Conservation (phyloP, 768 basidiomycete genomes). For the Mycena maculata region DNA sequence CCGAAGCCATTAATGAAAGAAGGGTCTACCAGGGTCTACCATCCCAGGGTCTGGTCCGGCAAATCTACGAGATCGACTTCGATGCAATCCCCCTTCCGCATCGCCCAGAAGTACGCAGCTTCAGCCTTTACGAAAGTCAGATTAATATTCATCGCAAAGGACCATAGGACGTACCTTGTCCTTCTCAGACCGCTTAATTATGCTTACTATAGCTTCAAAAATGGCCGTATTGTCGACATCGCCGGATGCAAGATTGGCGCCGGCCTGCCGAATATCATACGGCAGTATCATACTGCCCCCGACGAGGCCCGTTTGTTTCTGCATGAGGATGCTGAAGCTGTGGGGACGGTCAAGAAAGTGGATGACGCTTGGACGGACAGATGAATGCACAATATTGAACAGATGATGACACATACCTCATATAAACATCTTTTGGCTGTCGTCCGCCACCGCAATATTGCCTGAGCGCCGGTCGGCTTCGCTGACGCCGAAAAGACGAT, state of each 20-base stretch:
- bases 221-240: conserved; percentile 8
- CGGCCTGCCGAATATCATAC: not conserved
- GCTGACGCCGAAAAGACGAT: conserved; percentile 15
- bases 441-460: not conserved
- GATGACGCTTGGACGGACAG: not conserved
- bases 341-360: conserved; percentile 3
- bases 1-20: not conserved
- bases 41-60: conserved; percentile 28
- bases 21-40: conserved; percentile 9
- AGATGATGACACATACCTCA: not conserved
- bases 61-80: conserved; percentile 30
- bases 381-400: not conserved
- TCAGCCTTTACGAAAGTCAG: conserved; percentile 5
- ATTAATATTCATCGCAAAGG: not conserved
- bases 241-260: not conserved
- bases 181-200: conserved; percentile 8
- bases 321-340: conserved; percentile 1
- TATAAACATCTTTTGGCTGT: not conserved
- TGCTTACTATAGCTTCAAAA: conserved; percentile 7
- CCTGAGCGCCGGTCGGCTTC: conserved; percentile 16
- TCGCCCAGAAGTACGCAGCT: conserved; percentile 27
- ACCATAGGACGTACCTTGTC: conserved; percentile 10
- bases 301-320: conserved; percentile 7
- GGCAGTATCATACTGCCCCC: not conserved
- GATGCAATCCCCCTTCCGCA: conserved; percentile 26